Percentiles rank a stretch among this genome's conserved stretches.
These are phyloP conservation scores for Rhodotorula sp. DNA, from an alignment of 1,284 basidiomycete species.

Conservation along the genomic window DNA sequence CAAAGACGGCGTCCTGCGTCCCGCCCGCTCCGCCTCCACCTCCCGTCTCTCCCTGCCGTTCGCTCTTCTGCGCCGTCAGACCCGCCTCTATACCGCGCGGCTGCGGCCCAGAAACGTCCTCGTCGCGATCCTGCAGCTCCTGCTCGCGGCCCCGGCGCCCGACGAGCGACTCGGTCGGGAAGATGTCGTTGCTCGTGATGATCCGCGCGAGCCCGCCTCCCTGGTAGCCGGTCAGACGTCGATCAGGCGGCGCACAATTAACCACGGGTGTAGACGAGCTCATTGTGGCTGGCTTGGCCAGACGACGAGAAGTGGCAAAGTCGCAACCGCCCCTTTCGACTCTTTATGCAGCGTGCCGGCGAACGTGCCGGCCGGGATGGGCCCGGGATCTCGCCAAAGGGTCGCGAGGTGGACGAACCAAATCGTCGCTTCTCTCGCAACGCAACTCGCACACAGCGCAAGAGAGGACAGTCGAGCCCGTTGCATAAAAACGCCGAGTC, in stretches of 20 bases:
- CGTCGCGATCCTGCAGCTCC: constrained; percentile 13
- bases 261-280: background rate
- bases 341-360: too few relatives aligned
- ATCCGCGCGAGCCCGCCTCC: constrained; percentile 13
- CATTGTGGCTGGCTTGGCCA: background rate
- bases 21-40: background rate
- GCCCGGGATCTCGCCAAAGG: too few relatives aligned
- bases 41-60: background rate
- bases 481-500: too few relatives aligned
- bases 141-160: constrained; percentile 12
- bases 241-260: too few relatives aligned
- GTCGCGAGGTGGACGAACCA: too few relatives aligned
- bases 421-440: too few relatives aligned
- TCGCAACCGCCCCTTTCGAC: too few relatives aligned
- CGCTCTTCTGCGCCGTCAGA: background rate
- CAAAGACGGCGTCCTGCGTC: background rate
- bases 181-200: constrained; percentile 14
- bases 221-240: background rate
- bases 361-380: too few relatives aligned
- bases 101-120: background rate
- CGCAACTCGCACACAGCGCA: too few relatives aligned
- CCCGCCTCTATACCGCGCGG: background rate
- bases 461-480: too few relatives aligned
- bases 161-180: constrained; percentile 17
- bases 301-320: too few relatives aligned